Evolutionary conservation across 495 filamentous ascomycete genomes (phyloP).

Genomic region (Tuber magnatum): DNA sequence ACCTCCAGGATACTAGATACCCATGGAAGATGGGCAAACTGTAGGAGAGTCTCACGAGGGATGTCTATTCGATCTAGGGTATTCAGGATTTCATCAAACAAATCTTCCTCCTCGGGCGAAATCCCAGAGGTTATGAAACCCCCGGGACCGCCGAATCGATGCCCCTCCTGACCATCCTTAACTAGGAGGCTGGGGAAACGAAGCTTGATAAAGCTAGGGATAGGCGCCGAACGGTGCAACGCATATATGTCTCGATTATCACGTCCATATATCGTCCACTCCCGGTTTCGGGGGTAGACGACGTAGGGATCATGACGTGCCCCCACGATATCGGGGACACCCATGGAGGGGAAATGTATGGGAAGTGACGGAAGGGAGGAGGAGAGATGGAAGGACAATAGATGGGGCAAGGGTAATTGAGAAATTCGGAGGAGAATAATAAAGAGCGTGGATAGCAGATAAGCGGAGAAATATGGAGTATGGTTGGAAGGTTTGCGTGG

Average conservation of each 20-base stretch:
- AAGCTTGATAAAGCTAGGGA: constrained; percentile 28
- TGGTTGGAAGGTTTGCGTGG: neutral
- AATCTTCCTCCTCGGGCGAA: neutral
- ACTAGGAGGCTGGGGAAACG: neutral
- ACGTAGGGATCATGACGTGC: neutral
- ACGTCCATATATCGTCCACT: constrained; percentile 29
- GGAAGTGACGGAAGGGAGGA: neutral
- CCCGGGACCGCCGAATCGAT: constrained; percentile 1
- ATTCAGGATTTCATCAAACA: constrained; percentile 10
- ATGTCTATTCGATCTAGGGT: constrained; percentile 16
- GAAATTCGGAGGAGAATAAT: neutral
- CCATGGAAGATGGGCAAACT: neutral
- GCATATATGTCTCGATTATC: constrained; percentile 16
- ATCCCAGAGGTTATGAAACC: constrained; percentile 14
- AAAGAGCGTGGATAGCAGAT: neutral
- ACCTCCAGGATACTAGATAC: neutral
- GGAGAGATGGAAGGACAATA: neutral
- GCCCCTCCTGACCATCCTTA: neutral
- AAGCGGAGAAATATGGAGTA: neutral
- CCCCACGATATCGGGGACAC: neutral
- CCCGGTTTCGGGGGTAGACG: constrained; percentile 10
- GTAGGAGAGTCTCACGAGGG: neutral
- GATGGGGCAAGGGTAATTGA: neutral
- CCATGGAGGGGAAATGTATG: neutral
- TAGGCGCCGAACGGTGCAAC: constrained; percentile 16